These are phyloP conservation scores for Borealophlyctis nickersoniae DNA, from an alignment of 192 early-diverging fungal genomes.

Conservation along the genomic window DNA sequence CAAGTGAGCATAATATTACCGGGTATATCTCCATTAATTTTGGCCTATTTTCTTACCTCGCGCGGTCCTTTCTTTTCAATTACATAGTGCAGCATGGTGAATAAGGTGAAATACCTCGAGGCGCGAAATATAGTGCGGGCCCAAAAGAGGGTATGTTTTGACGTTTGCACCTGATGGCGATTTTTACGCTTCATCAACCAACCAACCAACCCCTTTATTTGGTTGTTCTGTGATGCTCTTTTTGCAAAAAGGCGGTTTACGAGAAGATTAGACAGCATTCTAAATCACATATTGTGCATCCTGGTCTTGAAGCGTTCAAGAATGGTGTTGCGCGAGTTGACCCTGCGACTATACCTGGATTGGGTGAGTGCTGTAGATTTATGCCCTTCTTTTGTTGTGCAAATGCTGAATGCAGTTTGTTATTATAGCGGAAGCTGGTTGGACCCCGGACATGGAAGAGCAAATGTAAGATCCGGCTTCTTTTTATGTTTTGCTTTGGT, in stretches of 20 bases:
- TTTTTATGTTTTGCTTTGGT: constrained; percentile 25
- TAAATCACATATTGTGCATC: constrained; percentile 72
- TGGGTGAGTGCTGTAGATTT: constrained; percentile 46
- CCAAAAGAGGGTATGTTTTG: constrained; percentile 60
- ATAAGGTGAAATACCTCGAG: constrained; percentile 82
- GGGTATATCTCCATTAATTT: background rate
- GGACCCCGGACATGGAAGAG: constrained; percentile 85
- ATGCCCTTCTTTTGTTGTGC: background rate
- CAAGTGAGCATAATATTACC: constrained; percentile 57
- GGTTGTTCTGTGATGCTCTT: background rate
- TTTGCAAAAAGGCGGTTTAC: constrained; percentile 69
- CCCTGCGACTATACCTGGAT: constrained; percentile 83
- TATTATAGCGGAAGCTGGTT: constrained; percentile 76
- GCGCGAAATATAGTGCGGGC: constrained; percentile 66
- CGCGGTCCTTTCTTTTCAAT: background rate
- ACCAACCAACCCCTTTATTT: background rate
- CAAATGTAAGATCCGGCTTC: constrained; percentile 16
- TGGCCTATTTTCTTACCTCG: background rate
- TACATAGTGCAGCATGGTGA: constrained; percentile 80
- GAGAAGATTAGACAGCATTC: constrained; percentile 79
- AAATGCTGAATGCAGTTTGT: background rate
- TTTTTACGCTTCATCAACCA: no score
- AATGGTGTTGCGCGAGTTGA: constrained; percentile 52
- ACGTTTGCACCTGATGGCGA: no score
- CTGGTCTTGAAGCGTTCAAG: constrained; percentile 69